Evolutionary conservation across 305 asterid species (phyloP), one percentile per base, ranked within the genome.

Genomic region (Andrographis paniculata): DNA sequence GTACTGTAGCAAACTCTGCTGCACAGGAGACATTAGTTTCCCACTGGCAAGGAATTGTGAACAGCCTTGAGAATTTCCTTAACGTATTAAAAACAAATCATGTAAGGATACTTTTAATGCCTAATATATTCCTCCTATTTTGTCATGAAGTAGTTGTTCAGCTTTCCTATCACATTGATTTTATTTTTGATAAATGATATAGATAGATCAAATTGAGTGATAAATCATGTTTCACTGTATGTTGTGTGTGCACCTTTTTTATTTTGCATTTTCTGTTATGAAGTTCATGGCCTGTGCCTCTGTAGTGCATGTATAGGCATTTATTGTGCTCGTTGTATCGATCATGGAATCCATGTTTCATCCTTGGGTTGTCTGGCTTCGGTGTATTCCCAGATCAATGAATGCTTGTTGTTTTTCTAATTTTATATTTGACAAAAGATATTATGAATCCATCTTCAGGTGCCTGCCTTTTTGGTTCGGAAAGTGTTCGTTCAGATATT

Each of bases 31-130:
- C 79, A 64, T 70, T 91, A 69, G 75, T 80, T 63, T 86, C 94
- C 42, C 99, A 91, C 63, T 91, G 99, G 99, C 99, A 87, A 74
- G 95, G 95, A 70, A 86, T 91, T 30, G 95, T 80, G 19, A 77
- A 69, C 62, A 77, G 85, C 71, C 83, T 91, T 2, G 78, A 62
- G 36, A 79, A 69, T 65, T 86, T 87, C 53, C 60, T 91, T 64
- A 75, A 75, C 60, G 60, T 74, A 19, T 65, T 87, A 69, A 91
- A 91, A 66, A 72, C 74, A 33, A 91, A 91, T 61, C 78, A 91
- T 16, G 96, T 91, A 53, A 70, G 93, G 42, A 56, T 52, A 52
- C 9, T 45, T 53, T 48, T 33, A 13, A 9, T 52, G 11, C 50
- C 9, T 39, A 13, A 45, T 55, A 28, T n/a, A 28, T 45, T 14